These are phyloP conservation scores for Trichoderma guizhouense DNA, from an alignment of 2,329 filamentous ascomycete species.

Conservation along the genomic window DNA sequence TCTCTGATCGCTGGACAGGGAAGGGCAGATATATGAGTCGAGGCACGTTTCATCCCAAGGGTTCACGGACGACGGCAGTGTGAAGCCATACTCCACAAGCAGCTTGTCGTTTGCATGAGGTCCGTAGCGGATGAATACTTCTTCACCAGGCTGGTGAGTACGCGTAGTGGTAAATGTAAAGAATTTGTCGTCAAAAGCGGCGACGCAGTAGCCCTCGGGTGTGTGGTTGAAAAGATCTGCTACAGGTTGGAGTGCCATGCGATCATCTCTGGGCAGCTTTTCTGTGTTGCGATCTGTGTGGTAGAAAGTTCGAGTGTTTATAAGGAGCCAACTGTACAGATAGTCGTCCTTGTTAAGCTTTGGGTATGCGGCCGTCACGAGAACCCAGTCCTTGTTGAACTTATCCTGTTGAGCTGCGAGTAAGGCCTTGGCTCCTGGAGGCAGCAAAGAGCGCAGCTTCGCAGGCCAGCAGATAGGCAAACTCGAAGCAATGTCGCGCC, in stretches of 20 bases:
- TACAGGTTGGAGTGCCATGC: constrained; percentile 67
- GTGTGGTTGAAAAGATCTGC: constrained; percentile 68
- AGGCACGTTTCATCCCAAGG: constrained; percentile 50
- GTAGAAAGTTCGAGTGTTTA: constrained; percentile 63
- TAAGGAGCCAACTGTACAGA: constrained; percentile 55
- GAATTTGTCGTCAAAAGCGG: constrained; percentile 47
- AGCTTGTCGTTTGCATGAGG: constrained; percentile 67
- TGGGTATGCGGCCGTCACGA: constrained; percentile 30
- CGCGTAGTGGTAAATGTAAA: constrained; percentile 54
- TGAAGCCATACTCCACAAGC: constrained; percentile 62
- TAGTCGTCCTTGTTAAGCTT: constrained; percentile 40
- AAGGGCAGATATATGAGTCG: constrained; percentile 45
- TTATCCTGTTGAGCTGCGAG: constrained; percentile 51
- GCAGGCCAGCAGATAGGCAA: constrained; percentile 49
- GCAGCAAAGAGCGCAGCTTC: constrained; percentile 43
- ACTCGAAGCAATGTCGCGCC: constrained; percentile 50
- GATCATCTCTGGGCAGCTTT: constrained; percentile 48
- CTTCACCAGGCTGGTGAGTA: constrained; percentile 54
- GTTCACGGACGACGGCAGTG: constrained; percentile 42
- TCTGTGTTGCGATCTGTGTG: constrained; percentile 46
- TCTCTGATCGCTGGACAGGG: constrained; percentile 34
- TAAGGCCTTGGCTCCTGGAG: constrained; percentile 39
- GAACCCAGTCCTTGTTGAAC: constrained; percentile 41
- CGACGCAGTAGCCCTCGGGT: constrained; percentile 51
- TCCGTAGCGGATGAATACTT: constrained; percentile 68